Conservation (phyloP, 257 asterid species). For the Fraxinus quadrangulata region DNA sequence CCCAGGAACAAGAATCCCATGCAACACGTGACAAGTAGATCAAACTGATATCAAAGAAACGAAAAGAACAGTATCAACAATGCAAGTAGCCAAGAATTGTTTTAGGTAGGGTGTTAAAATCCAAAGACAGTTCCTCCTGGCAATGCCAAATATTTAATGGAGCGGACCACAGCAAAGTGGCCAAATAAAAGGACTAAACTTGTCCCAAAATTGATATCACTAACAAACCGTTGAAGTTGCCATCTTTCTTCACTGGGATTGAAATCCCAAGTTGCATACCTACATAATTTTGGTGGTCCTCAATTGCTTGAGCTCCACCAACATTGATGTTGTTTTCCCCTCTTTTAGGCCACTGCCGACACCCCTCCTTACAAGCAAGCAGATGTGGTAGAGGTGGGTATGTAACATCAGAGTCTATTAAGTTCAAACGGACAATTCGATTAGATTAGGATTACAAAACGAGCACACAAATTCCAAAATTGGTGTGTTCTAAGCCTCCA, state of each 20-base stretch:
- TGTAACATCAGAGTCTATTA: too few relatives aligned
- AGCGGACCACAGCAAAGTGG: slow-evolving; percentile 16
- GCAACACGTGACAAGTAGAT: background rate
- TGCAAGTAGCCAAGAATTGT: background rate
- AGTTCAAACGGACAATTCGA: background rate
- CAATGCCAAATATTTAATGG: slow-evolving; percentile 12
- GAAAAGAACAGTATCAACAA: slow-evolving; percentile 3
- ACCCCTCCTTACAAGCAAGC: slow-evolving; percentile 21
- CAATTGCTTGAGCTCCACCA: slow-evolving; percentile 4
- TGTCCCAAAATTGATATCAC: too few relatives aligned
- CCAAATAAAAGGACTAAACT: slow-evolving; percentile 10
- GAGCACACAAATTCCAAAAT: background rate
- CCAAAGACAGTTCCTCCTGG: slow-evolving; percentile 11
- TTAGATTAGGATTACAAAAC: background rate
- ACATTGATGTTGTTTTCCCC: slow-evolving; percentile 19
- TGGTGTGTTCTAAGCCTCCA: background rate
- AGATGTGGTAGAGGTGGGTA: background rate
- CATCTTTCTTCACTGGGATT: background rate
- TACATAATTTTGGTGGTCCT: slow-evolving; percentile 36
- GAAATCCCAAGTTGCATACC: slow-evolving; percentile 21
- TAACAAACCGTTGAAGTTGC: background rate
- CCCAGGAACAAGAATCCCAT: background rate
- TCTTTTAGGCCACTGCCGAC: slow-evolving; percentile 51
- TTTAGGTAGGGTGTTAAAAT: slow-evolving; percentile 37
- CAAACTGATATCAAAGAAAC: slow-evolving; percentile 22